phyloP scores from a whole-genome alignment of 768 basidiomycete species.

The Hortiboletus flavorubellus region DNA sequence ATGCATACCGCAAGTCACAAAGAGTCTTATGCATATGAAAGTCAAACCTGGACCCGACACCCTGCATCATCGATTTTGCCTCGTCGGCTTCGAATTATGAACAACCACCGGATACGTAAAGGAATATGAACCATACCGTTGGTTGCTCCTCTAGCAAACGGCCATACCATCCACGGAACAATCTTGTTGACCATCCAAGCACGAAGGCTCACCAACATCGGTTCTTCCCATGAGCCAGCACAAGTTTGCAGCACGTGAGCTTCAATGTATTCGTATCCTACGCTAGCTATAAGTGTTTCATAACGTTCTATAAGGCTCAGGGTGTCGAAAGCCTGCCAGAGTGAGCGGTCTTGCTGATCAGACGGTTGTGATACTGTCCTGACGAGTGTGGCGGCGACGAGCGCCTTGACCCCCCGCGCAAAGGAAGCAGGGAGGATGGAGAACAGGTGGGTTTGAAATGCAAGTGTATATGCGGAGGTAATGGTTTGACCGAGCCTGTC shows the following conservation, averaged over 20 bases:
- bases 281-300: constrained; percentile 76
- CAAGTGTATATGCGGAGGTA: constrained; percentile 56
- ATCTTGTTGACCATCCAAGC: constrained; percentile 79
- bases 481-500: constrained; percentile 60
- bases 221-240: constrained; percentile 63
- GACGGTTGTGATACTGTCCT: constrained; percentile 22
- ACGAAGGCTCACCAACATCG: constrained; percentile 58
- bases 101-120: not conserved
- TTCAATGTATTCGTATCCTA: constrained; percentile 87
- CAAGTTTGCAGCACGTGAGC: constrained; percentile 63
- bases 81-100: constrained; percentile 53
- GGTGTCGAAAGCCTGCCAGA: constrained; percentile 63
- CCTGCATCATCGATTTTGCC: constrained; percentile 66
- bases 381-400: constrained; percentile 56
- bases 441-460: constrained; percentile 74
- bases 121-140: constrained; percentile 40
- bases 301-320: constrained; percentile 80
- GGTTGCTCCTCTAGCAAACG: constrained; percentile 67
- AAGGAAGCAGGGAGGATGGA: constrained; percentile 69
- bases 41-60: constrained; percentile 81
- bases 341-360: constrained; percentile 30
- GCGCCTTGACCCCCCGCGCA: constrained; percentile 60
- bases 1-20: constrained; percentile 72
- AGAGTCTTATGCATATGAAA: constrained; percentile 91
- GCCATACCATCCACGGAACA: constrained; percentile 80